phyloP scores from a whole-genome alignment of 2,329 filamentous ascomycete species.

The Trichophyton mentagrophytes region DNA sequence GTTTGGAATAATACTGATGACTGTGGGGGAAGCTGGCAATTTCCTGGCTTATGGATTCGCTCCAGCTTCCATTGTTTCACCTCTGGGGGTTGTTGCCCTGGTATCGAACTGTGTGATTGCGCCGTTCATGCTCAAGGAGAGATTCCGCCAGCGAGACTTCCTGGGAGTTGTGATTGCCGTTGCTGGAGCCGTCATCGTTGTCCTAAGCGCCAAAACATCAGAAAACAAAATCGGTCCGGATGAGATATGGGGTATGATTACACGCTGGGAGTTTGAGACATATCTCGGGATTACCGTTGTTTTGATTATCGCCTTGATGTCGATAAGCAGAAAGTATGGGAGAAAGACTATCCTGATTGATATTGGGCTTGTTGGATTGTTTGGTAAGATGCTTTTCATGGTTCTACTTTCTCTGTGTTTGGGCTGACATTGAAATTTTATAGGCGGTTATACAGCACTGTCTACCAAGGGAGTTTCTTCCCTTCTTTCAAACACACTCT shows the following conservation, averaged over 20 bases:
- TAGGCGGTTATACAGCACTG: slow-evolving; percentile 88
- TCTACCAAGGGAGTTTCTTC: slow-evolving; percentile 95
- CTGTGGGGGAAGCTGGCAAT: slow-evolving; percentile 83
- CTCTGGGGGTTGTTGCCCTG: slow-evolving; percentile 88
- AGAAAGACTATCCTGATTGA: slow-evolving; percentile 79
- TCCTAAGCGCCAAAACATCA: slow-evolving; percentile 76
- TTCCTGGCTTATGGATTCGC: slow-evolving; percentile 97
- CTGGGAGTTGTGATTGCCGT: slow-evolving; percentile 81
- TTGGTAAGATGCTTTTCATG: slow-evolving; percentile 48
- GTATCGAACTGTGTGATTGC: slow-evolving; percentile 96
- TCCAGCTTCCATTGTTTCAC: slow-evolving; percentile 92
- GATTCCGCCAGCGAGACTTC: slow-evolving; percentile 71
- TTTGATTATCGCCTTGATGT: slow-evolving; percentile 66
- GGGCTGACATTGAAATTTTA: neutral
- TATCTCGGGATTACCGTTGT: slow-evolving; percentile 66
- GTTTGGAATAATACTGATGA: slow-evolving; percentile 85
- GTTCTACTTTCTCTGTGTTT: slow-evolving; percentile 9
- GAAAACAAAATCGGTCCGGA: slow-evolving; percentile 85
- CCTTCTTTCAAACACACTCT: slow-evolving; percentile 79
- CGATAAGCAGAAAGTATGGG: slow-evolving; percentile 73
- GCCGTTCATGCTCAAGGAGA: slow-evolving; percentile 83
- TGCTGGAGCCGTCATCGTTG: slow-evolving; percentile 77
- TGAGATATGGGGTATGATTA: slow-evolving; percentile 82
- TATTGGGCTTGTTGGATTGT: slow-evolving; percentile 80
- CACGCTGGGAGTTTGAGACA: slow-evolving; percentile 75